phyloP scores from a whole-genome alignment of 192 early-diverging fungal species.

The Geosiphon pyriformis region DNA sequence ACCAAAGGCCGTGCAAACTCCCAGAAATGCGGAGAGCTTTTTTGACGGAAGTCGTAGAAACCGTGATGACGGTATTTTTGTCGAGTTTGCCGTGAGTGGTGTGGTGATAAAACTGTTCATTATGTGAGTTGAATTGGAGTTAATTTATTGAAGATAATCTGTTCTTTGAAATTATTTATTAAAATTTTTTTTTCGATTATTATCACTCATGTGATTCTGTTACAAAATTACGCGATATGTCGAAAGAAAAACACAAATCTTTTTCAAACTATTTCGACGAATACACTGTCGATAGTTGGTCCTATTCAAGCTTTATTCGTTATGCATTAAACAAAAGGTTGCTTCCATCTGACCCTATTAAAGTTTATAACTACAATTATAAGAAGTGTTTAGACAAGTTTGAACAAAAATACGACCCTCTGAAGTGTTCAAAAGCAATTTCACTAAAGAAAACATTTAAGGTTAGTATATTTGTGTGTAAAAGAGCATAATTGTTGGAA shows the following conservation, averaged over 20 bases:
- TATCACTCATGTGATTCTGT: too few relatives aligned
- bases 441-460: conserved; percentile 19
- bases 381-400: conserved; percentile 16
- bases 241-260: too few relatives aligned
- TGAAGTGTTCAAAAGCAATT: conserved; percentile 13
- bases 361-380: conserved; percentile 10
- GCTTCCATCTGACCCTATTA: neutral
- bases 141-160: too few relatives aligned
- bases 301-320: conserved; percentile 18
- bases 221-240: too few relatives aligned
- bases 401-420: conserved; percentile 12
- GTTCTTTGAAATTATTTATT: too few relatives aligned
- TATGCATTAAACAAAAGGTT: conserved; percentile 4
- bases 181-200: too few relatives aligned
- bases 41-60: conserved; percentile 31
- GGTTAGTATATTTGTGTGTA: conserved; percentile 14
- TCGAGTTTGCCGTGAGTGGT: neutral
- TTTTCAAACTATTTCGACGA: conserved; percentile 14
- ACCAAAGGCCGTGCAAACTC: conserved; percentile 25
- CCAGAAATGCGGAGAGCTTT: conserved; percentile 38
- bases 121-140: too few relatives aligned
- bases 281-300: conserved; percentile 9
- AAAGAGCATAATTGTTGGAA: conserved; percentile 8
- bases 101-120: too few relatives aligned
- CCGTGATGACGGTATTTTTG: neutral